Evolutionary conservation across 2,329 filamentous ascomycete species (phyloP).

Genomic region (Pseudogymnoascus verrucosus): DNA sequence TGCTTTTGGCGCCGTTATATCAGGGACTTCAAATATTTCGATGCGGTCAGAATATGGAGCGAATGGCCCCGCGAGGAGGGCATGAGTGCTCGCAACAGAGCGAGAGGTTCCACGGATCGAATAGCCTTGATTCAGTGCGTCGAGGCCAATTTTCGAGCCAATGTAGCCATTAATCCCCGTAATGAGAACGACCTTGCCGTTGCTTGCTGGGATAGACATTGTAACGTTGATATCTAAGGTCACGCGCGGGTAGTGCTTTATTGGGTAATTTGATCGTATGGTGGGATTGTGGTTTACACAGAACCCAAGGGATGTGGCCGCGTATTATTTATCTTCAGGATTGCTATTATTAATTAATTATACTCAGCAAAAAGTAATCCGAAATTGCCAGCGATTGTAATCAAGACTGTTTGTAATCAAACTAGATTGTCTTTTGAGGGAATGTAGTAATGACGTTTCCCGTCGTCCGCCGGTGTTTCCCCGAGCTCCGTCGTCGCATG

Average conservation of each 20-base stretch:
- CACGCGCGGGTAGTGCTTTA: not conserved
- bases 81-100: conserved; percentile 16
- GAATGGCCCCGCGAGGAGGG: conserved; percentile 23
- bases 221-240: conserved; percentile 12
- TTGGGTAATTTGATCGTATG: not conserved
- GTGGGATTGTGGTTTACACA: not conserved
- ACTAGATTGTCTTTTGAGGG: not conserved
- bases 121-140: conserved; percentile 23
- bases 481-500: not conserved
- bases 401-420: not conserved
- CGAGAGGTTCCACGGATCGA: conserved; percentile 26
- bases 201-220: conserved; percentile 21
- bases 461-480: not conserved
- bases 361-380: not conserved
- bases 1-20: conserved; percentile 24
- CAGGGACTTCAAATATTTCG: conserved; percentile 22
- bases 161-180: conserved; percentile 30
- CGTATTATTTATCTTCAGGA: not conserved
- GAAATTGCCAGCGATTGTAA: not conserved
- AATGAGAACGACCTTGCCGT: conserved; percentile 25
- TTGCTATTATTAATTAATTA: not conserved
- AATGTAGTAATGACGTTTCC: not conserved
- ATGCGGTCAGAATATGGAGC: conserved; percentile 21
- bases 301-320: not conserved
- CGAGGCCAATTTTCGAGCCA: conserved; percentile 21